Evolutionary conservation across 2,329 filamentous ascomycete genomes (phyloP).

Genomic region (Chaetothyriales sp.): DNA sequence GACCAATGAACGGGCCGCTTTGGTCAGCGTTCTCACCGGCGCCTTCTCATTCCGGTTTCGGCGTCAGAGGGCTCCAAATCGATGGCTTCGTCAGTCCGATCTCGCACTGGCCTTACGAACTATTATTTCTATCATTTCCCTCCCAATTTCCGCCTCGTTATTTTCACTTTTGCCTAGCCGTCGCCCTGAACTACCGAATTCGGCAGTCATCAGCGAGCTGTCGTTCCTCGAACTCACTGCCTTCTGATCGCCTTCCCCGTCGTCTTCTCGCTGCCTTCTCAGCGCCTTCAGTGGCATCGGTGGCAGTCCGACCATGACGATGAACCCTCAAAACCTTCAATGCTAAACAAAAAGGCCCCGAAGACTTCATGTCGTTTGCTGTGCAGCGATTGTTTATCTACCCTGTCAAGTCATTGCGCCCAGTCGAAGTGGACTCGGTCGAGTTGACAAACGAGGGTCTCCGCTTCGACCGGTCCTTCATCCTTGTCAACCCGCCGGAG

Average conservation of each 20-base stretch:
- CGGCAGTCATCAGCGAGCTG: not conserved
- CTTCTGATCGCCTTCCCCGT: no score
- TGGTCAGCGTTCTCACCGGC: not conserved
- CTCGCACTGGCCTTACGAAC: not conserved
- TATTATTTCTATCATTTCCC: not conserved
- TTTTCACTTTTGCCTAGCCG: not conserved
- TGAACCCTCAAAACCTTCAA: not conserved
- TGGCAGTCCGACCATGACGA: not conserved
- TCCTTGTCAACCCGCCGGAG: slow-evolving; percentile 11
- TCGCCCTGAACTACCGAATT: not conserved
- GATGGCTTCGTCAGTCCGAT: not conserved
- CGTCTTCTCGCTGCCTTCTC: no score
- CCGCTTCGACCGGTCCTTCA: slow-evolving; percentile 15
- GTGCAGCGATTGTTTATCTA: slow-evolving; percentile 11
- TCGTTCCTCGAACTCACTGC: not conserved
- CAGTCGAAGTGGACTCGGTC: slow-evolving; percentile 14
- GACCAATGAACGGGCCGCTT: not conserved
- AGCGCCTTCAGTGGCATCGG: not conserved
- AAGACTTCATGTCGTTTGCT: not conserved
- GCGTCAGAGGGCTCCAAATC: not conserved
- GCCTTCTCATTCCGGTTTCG: not conserved
- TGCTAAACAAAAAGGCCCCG: not conserved
- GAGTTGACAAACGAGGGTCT: slow-evolving; percentile 16
- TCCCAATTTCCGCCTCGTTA: not conserved
- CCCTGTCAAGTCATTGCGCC: slow-evolving; percentile 14